Evolutionary conservation across 805 yeast genomes (phyloP).

Genomic region (Starmera quercuum): DNA sequence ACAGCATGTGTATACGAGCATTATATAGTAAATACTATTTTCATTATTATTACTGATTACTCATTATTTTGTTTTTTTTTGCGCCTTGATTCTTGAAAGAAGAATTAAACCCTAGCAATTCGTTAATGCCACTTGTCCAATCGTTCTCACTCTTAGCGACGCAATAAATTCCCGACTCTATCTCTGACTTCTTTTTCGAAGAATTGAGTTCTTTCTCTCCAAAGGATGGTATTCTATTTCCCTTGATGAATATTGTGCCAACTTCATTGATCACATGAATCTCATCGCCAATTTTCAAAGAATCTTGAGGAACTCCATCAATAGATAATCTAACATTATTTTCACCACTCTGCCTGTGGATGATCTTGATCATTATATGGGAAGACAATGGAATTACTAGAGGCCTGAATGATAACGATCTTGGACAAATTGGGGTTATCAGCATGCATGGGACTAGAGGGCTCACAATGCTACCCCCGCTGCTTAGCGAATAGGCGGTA

Average conservation of each 20-base stretch:
- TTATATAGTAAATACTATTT: conserved; percentile 1
- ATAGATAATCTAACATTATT: conserved; percentile 55
- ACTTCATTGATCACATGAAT: conserved; percentile 63
- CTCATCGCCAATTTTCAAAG: conserved; percentile 68
- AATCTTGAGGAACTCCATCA: conserved; percentile 77
- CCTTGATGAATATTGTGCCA: conserved; percentile 50
- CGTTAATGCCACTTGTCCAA: conserved; percentile 89
- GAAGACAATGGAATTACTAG: conserved; percentile 73
- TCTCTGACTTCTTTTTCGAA: conserved; percentile 10
- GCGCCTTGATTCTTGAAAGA: conserved; percentile 50
- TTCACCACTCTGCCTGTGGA: conserved; percentile 36
- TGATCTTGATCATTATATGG: conserved; percentile 57
- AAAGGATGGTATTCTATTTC: conserved; percentile 37
- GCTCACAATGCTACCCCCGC: conserved; percentile 91
- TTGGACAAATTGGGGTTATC: conserved; percentile 86
- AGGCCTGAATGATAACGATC: conserved; percentile 88
- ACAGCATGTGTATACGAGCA: background rate
- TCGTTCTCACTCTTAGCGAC: conserved; percentile 77
- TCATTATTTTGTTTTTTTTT: conserved; percentile 5
- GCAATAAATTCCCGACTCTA: conserved; percentile 71
- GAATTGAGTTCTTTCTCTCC: too few relatives aligned
- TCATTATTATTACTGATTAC: conserved; percentile 1
- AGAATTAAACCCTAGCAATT: conserved; percentile 81
- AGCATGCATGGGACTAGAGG: conserved; percentile 80
- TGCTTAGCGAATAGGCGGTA: conserved; percentile 81